Evolutionary conservation across 768 basidiomycete species (phyloP).

Genomic region (Phaffia tasmanica): DNA sequence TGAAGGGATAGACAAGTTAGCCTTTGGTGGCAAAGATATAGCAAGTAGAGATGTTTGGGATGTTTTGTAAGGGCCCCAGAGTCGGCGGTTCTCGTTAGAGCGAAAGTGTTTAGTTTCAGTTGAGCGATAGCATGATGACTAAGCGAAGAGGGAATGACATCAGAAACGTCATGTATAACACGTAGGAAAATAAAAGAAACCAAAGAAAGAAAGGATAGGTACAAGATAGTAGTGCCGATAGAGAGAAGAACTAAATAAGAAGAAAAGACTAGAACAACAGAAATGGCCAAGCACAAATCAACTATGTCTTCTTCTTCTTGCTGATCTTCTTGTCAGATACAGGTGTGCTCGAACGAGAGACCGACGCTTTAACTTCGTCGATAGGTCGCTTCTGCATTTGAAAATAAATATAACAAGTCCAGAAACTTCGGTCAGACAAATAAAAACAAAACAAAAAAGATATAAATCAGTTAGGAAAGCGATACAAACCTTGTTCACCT

Average conservation of each 20-base stretch:
- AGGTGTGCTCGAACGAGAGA: conserved; percentile 21
- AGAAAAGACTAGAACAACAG: not conserved
- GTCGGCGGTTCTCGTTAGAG: no score
- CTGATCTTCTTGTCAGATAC: conserved; percentile 13
- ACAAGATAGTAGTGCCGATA: no score
- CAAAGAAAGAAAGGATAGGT: no score
- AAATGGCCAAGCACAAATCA: not conserved
- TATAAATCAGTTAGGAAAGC: not conserved
- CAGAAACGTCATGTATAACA: no score
- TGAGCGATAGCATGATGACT: no score
- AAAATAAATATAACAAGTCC: not conserved
- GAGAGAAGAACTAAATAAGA: not conserved
- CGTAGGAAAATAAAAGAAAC: no score
- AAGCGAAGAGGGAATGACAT: no score
- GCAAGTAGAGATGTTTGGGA: no score
- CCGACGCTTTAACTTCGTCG: conserved; percentile 26
- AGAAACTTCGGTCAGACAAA: not conserved
- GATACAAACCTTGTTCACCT: conserved; percentile 5
- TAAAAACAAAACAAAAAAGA: not conserved
- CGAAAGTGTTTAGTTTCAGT: no score
- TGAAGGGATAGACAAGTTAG: no score
- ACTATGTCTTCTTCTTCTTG: conserved; percentile 6
- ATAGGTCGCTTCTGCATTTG: conserved; percentile 26
- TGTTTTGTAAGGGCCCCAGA: no score
- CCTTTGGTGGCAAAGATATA: no score